Conservation (phyloP, 352 stramenopile species). For the Lagenidium giganteum region DNA sequence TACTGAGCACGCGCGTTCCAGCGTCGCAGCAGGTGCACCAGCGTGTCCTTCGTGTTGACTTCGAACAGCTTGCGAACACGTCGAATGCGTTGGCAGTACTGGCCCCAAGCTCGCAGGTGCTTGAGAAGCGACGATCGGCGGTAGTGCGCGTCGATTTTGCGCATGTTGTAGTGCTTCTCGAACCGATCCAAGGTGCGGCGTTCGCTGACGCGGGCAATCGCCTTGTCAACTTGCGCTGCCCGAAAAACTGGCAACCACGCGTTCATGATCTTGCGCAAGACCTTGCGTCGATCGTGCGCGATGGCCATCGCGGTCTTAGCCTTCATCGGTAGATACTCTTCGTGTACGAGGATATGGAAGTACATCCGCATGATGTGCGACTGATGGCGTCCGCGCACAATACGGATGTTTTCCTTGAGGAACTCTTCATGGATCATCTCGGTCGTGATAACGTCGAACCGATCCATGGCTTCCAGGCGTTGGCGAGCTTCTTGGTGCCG, state of each 20-base stretch:
- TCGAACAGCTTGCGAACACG: constrained; percentile 64
- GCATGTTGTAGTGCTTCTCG: constrained; percentile 65
- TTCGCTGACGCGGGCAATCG: constrained; percentile 40
- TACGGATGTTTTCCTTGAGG: constrained; percentile 69
- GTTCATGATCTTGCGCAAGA: constrained; percentile 20
- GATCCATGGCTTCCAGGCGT: constrained; percentile 45
- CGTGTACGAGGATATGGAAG: constrained; percentile 37
- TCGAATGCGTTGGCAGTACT: constrained; percentile 41
- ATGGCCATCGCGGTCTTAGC: constrained; percentile 26
- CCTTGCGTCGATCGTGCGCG: constrained; percentile 26
- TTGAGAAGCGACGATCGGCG: constrained; percentile 34
- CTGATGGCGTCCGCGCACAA: constrained; percentile 28
- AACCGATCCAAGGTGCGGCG: constrained; percentile 55
- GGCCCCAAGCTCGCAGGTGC: constrained; percentile 49
- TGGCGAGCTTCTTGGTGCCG: constrained; percentile 44
- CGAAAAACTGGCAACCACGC: constrained; percentile 50
- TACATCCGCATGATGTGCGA: constrained; percentile 36
- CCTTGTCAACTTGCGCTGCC: constrained; percentile 50
- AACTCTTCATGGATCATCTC: constrained; percentile 82
- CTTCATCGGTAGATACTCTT: constrained; percentile 41
- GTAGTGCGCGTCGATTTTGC: constrained; percentile 65
- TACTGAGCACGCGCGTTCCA: constrained; percentile 56
- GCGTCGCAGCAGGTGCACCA: constrained; percentile 28
- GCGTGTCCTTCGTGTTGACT: constrained; percentile 38
- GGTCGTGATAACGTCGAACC: constrained; percentile 63